These are phyloP conservation scores for Eutypa lata DNA, from an alignment of 2,329 filamentous ascomycete genomes.

Conservation along the genomic window DNA sequence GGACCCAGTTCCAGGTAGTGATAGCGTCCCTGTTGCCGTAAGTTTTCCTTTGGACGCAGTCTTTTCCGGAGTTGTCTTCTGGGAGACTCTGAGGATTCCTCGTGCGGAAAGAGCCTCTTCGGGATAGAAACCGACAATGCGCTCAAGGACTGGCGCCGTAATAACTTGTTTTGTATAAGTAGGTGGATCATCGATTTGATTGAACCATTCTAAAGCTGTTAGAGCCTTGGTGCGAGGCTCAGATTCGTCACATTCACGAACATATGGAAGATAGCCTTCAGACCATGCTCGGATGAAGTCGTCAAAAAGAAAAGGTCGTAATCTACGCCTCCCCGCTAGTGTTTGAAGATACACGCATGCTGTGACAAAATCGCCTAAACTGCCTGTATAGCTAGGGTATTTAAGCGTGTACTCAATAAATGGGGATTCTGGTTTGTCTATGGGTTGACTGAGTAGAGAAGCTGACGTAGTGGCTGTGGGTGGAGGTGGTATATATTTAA, in stretches of 20 bases:
- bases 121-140: slow-evolving; percentile 24
- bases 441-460: background rate
- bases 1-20: background rate
- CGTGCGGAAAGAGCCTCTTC: slow-evolving; percentile 16
- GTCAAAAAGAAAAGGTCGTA: slow-evolving; percentile 29
- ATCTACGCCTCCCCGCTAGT: slow-evolving; percentile 14
- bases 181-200: slow-evolving; percentile 26
- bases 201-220: slow-evolving; percentile 32
- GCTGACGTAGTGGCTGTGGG: background rate
- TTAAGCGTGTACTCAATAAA: slow-evolving; percentile 24
- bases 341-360: slow-evolving; percentile 28
- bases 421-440: slow-evolving; percentile 10
- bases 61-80: slow-evolving; percentile 1
- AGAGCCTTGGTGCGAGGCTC: slow-evolving; percentile 17
- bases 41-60: background rate
- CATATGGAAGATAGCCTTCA: slow-evolving; percentile 28
- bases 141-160: slow-evolving; percentile 25
- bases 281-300: slow-evolving; percentile 33
- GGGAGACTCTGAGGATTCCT: slow-evolving; percentile 6
- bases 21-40: background rate
- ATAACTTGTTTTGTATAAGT: slow-evolving; percentile 24
- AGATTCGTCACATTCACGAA: slow-evolving; percentile 21
- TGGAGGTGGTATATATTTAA: slow-evolving; percentile 6
- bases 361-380: slow-evolving; percentile 24
- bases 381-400: slow-evolving; percentile 28